Percentiles rank a stretch among this genome's conserved stretches.
Evolutionary conservation across 192 early-diverging fungal genomes (phyloP).

Genomic region (Coemansia sp.): DNA sequence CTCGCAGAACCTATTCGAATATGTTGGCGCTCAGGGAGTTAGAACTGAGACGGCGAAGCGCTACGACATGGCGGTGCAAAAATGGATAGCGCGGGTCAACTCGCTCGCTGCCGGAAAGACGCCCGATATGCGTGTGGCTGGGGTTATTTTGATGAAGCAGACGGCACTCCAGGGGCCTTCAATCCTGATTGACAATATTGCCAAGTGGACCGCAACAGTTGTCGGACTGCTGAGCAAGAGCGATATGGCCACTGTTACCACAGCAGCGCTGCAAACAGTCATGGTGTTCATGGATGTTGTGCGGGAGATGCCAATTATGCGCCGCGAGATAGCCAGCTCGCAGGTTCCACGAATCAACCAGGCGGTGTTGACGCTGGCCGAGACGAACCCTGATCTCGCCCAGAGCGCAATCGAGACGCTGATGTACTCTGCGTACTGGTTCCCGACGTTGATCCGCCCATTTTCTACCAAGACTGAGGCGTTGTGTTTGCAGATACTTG

Average conservation of each 20-base stretch:
- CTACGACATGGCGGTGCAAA: slow-evolving; percentile 40
- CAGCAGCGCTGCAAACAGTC: slow-evolving; percentile 33
- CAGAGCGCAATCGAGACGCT: slow-evolving; percentile 27
- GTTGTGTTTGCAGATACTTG: slow-evolving; percentile 35
- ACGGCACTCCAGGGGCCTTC: slow-evolving; percentile 44
- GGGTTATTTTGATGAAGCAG: slow-evolving; percentile 46
- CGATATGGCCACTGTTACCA: slow-evolving; percentile 22
- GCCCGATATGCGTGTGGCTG: slow-evolving; percentile 43
- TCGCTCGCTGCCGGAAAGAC: slow-evolving; percentile 35
- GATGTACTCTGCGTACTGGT: slow-evolving; percentile 43
- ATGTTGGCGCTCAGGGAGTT: slow-evolving; percentile 11
- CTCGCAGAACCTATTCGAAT: slow-evolving; percentile 42
- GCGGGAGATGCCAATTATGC: slow-evolving; percentile 40
- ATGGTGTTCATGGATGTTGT: slow-evolving; percentile 44
- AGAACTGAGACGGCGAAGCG: slow-evolving; percentile 24
- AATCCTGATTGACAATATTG: slow-evolving; percentile 34
- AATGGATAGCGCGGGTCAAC: slow-evolving; percentile 50
- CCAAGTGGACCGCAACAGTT: slow-evolving; percentile 43
- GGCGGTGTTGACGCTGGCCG: slow-evolving; percentile 34
- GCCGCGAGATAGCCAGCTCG: slow-evolving; percentile 41
- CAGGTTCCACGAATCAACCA: slow-evolving; percentile 53
- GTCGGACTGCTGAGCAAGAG: slow-evolving; percentile 36
- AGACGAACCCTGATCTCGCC: slow-evolving; percentile 38
- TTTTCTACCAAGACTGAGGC: slow-evolving; percentile 44
- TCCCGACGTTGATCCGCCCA: slow-evolving; percentile 48